A percentile compares a stretch with the other conserved stretches of the same genome.
phyloP scores from a whole-genome alignment of 2,329 filamentous ascomycete genomes.

The Colletotrichum ledebouriae region DNA sequence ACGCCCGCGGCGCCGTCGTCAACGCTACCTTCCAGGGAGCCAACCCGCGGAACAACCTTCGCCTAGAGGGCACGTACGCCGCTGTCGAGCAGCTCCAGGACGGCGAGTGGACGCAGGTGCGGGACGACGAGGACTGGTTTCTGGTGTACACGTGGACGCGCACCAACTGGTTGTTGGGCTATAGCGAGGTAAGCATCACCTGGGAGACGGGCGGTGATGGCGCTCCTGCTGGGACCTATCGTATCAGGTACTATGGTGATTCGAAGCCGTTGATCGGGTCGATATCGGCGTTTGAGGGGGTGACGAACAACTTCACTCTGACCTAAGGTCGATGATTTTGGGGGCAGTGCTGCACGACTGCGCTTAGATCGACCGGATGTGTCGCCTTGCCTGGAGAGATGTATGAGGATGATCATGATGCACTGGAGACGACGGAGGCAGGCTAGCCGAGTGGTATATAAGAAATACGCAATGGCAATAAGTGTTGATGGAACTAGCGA shows the following conservation, averaged over 20 bases:
- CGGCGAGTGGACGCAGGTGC: slow-evolving; percentile 73
- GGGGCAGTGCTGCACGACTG: not conserved
- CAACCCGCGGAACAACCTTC: slow-evolving; percentile 90
- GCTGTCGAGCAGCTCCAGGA: slow-evolving; percentile 75
- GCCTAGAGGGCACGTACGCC: slow-evolving; percentile 81
- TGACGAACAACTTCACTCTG: slow-evolving; percentile 67
- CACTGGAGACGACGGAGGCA: too few relatives aligned
- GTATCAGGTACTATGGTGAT: slow-evolving; percentile 88
- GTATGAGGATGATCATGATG: too few relatives aligned
- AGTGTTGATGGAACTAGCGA: too few relatives aligned
- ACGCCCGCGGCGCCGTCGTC: slow-evolving; percentile 72
- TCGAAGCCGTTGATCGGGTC: slow-evolving; percentile 73
- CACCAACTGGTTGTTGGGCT: slow-evolving; percentile 76
- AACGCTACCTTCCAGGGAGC: slow-evolving; percentile 83
- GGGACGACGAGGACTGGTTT: slow-evolving; percentile 85
- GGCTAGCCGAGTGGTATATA: too few relatives aligned
- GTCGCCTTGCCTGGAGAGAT: too few relatives aligned
- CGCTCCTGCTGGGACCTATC: slow-evolving; percentile 76
- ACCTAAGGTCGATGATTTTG: slow-evolving; percentile 33
- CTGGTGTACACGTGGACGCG: slow-evolving; percentile 85
- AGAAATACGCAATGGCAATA: too few relatives aligned
- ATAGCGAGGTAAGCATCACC: slow-evolving; percentile 81
- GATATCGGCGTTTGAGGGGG: slow-evolving; percentile 78
- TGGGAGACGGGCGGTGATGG: slow-evolving; percentile 76
- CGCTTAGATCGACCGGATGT: not conserved